Percentiles rank a stretch among this genome's conserved stretches.
phyloP scores from a whole-genome alignment of 345 rosid genomes.

The Fremontodendron californicum region DNA sequence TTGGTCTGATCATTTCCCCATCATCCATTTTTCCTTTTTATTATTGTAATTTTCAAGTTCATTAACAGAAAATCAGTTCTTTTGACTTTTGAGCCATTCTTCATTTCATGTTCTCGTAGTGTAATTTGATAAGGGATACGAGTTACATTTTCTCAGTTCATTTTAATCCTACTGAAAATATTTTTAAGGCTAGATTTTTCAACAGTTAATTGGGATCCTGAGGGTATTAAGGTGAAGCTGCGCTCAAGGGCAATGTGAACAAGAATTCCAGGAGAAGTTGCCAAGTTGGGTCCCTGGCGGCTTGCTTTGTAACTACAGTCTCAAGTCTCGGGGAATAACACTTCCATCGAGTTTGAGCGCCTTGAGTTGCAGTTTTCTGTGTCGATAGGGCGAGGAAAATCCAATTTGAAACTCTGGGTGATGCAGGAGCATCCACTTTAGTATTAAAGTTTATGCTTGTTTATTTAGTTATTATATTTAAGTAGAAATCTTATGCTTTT shows the following conservation, averaged over 20 bases:
- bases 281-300: not conserved
- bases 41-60: not conserved
- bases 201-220: not conserved
- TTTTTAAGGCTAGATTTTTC: not conserved
- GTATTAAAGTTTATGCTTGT: too few species aligned
- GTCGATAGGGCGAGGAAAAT: not conserved
- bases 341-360: not conserved
- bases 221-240: not conserved
- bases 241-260: not conserved
- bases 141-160: too few species aligned
- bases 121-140: not conserved
- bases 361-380: not conserved
- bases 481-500: too few species aligned
- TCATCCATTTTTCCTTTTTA: not conserved
- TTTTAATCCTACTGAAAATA: not conserved
- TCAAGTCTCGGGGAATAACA: not conserved
- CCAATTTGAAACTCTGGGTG: not conserved
- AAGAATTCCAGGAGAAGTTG: not conserved
- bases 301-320: not conserved
- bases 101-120: not conserved
- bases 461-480: too few species aligned
- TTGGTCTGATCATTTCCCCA: not conserved
- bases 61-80: not conserved
- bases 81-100: not conserved
- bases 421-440: too few species aligned